phyloP scores from a whole-genome alignment of 306 rosid species.

The Begonia loranthoides region DNA sequence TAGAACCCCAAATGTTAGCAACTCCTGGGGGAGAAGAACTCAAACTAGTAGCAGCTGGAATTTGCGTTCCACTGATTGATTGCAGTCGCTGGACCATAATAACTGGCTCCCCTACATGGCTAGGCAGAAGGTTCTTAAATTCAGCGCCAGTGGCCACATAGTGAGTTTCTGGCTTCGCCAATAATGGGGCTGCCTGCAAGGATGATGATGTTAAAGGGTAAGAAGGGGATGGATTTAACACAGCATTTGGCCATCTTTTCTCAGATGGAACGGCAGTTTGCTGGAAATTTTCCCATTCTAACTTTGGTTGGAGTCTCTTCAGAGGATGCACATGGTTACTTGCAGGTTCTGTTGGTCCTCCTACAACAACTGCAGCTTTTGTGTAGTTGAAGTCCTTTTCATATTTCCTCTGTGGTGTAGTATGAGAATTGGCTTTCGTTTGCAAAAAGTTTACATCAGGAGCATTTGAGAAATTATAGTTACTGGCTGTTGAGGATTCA shows the following conservation, averaged over 20 bases:
- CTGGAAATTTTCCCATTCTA: constrained; percentile 72
- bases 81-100: constrained; percentile 77
- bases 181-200: constrained; percentile 36
- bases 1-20: constrained; percentile 54
- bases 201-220: constrained; percentile 51
- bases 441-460: constrained; percentile 35
- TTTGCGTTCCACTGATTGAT: constrained; percentile 44
- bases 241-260: constrained; percentile 58
- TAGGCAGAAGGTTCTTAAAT: constrained; percentile 47
- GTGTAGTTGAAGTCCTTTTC: constrained; percentile 76
- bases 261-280: constrained; percentile 38
- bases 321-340: constrained; percentile 48
- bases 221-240: constrained; percentile 48
- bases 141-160: constrained; percentile 51
- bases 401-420: constrained; percentile 47
- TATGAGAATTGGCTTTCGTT: constrained; percentile 31
- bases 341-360: constrained; percentile 44
- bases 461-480: constrained; percentile 49
- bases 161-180: constrained; percentile 45
- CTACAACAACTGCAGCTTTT: constrained; percentile 34
- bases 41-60: constrained; percentile 35
- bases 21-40: constrained; percentile 72
- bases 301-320: constrained; percentile 44
- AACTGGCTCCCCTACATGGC: constrained; percentile 56
- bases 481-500: constrained; percentile 43